These are phyloP conservation scores for Beta macrorhiza DNA, from an alignment of 179 eudicot genomes.

Conservation along the genomic window DNA sequence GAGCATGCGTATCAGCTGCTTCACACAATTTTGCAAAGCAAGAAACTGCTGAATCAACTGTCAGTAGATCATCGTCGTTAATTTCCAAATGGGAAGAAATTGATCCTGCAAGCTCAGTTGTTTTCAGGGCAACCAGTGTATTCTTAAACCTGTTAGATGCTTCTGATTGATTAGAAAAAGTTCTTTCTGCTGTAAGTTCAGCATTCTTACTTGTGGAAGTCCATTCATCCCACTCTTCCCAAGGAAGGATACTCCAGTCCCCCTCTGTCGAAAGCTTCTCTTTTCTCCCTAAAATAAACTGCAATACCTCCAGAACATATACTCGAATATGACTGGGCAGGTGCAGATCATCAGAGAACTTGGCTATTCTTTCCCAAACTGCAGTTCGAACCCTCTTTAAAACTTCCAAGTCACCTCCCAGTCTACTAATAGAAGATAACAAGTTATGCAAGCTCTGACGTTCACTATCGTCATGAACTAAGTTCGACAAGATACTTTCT, in stretches of 20 bases:
- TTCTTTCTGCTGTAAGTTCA: slow-evolving; percentile 32
- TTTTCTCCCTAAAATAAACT: slow-evolving; percentile 51
- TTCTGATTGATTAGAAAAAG: slow-evolving; percentile 38
- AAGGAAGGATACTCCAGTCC: slow-evolving; percentile 49
- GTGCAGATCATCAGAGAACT: slow-evolving; percentile 69
- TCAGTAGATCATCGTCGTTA: slow-evolving; percentile 59
- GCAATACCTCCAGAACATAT: slow-evolving; percentile 80
- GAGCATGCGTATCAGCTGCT: slow-evolving; percentile 46
- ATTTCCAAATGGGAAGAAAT: slow-evolving; percentile 65
- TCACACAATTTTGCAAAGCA: slow-evolving; percentile 70
- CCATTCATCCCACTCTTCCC: slow-evolving; percentile 82
- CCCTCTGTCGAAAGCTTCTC: slow-evolving; percentile 43
- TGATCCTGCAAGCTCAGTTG: slow-evolving; percentile 63
- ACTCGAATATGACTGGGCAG: slow-evolving; percentile 80
- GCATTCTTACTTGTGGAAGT: slow-evolving; percentile 29
- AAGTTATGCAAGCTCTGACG: slow-evolving; percentile 45
- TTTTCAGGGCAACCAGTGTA: slow-evolving; percentile 80
- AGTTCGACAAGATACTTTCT: slow-evolving; percentile 54
- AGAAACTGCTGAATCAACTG: slow-evolving; percentile 69
- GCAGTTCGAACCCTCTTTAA: slow-evolving; percentile 64
- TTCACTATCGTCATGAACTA: slow-evolving; percentile 49
- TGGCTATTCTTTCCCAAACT: slow-evolving; percentile 82
- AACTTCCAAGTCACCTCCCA: slow-evolving; percentile 52
- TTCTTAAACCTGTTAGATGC: slow-evolving; percentile 56
- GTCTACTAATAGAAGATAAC: slow-evolving; percentile 70